phyloP scores from a whole-genome alignment of 2,329 filamentous ascomycete species.

The Alternaria novae-zelandiae region DNA sequence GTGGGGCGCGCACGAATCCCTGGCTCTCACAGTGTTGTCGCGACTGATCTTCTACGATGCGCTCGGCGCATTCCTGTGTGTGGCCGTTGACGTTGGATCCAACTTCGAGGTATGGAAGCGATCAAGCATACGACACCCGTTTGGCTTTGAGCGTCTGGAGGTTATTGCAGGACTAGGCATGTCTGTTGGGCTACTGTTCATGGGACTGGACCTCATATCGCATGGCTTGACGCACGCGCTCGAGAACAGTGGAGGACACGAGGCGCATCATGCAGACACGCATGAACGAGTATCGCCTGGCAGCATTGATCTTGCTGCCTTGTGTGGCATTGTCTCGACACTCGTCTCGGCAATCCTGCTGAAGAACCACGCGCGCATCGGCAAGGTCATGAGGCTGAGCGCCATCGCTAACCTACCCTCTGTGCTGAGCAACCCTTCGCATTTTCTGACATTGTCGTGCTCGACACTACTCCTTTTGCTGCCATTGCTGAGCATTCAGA shows the following conservation, averaged over 20 bases:
- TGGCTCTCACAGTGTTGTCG: conserved; percentile 90
- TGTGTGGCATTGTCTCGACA: conserved; percentile 82
- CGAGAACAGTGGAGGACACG: conserved; percentile 73
- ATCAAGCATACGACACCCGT: conserved; percentile 90
- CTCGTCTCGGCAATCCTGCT: conserved; percentile 85
- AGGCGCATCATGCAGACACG: conserved; percentile 71
- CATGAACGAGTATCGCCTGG: conserved; percentile 74
- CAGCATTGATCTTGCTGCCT: conserved; percentile 79
- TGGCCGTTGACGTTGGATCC: conserved; percentile 87
- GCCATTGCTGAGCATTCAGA: conserved; percentile 79
- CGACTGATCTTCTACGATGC: conserved; percentile 96
- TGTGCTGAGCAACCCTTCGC: conserved; percentile 91
- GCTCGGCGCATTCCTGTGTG: conserved; percentile 87
- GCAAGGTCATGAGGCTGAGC: conserved; percentile 85
- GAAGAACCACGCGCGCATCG: conserved; percentile 90
- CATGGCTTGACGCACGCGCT: conserved; percentile 94
- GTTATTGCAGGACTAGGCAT: conserved; percentile 95
- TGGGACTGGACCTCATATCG: conserved; percentile 92
- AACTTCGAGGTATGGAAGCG: conserved; percentile 99
- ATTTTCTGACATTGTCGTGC: conserved; percentile 91
- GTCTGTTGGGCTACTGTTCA: conserved; percentile 95
- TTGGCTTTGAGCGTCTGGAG: conserved; percentile 88
- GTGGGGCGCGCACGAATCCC: conserved; percentile 81
- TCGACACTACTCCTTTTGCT: conserved; percentile 80
- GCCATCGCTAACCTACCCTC: conserved; percentile 82